Evolutionary conservation across 495 filamentous ascomycete genomes (phyloP), one percentile per base, ranked within the genome.

Genomic region (Jackrogersella minutella): DNA sequence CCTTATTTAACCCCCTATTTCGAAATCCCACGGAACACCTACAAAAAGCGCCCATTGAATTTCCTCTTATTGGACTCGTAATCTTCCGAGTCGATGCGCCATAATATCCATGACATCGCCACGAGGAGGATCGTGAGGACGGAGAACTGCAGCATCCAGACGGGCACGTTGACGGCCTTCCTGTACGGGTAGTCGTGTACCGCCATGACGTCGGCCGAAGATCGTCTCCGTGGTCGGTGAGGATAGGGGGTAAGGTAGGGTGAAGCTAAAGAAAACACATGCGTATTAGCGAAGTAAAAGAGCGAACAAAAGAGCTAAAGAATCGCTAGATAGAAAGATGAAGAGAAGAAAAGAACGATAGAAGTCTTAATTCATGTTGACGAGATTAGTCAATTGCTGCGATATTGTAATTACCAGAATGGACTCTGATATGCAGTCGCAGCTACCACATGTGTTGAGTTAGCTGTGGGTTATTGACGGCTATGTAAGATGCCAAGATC

Each of bases 111-210:
- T 16, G 56, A 44, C 36, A 65, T 65, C 28, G 61, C 33, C 1
- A 10, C 61, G 0, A 72, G 17, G 4, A 72, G 55, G 24, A 72
- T 55, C 0, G 69, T 2, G 44, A 62, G 69, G 33, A 65, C 49
- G 51, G 63, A 5, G 17, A 72, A 51, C 50, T 72, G 70, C 1
- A 69, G 14, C 8, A 69, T 26, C 70, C 70, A 72, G 7, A 62
- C 66, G 24, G 62, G 59, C 31, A 72, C 9, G 44, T 66, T 68
- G 1, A 72, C 31, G n/a, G 62, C 44, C 53, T 65, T 69, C 47
- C 54, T 63, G 41, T 69, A 72, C 33, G 65, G 70, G 24, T 72
- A 66, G 13, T 71, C 56, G 49, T 58, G 49, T 22, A 47, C 59
- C 16, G 58, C 68, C 60, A 69, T 65, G 49, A 24, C 14, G 52